phyloP scores from a whole-genome alignment of 305 asterid genomes.

The Plantago coronopus region DNA sequence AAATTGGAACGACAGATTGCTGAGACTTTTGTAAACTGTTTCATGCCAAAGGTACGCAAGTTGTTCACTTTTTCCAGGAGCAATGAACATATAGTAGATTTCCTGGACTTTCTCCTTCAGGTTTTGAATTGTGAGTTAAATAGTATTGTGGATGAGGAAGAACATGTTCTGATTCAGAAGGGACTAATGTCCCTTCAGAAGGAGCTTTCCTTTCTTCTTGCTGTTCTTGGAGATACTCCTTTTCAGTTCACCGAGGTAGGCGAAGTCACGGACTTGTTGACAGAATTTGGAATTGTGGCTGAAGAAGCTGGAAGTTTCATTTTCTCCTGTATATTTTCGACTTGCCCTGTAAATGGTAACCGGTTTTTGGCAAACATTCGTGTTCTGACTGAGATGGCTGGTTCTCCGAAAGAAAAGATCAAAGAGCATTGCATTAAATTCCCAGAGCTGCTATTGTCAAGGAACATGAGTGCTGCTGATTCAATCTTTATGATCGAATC shows the following conservation, averaged over 20 bases:
- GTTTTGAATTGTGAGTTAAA: slow-evolving; percentile 5
- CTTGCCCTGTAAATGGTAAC: not conserved
- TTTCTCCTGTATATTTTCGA: not conserved
- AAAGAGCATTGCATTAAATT: slow-evolving; percentile 3
- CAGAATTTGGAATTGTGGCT: not conserved
- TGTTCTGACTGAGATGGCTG: not conserved
- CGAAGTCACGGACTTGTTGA: not conserved
- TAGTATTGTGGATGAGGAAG: not conserved
- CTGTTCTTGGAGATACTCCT: slow-evolving; percentile 5
- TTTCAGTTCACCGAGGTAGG: not conserved
- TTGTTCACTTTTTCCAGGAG: slow-evolving; percentile 1
- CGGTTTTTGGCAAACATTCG: not conserved
- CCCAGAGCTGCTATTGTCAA: slow-evolving; percentile 1
- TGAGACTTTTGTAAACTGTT: slow-evolving; percentile 1
- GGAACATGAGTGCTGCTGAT: not conserved
- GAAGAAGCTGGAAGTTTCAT: slow-evolving; percentile 5
- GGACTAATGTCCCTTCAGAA: not conserved
- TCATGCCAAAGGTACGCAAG: slow-evolving; percentile 4
- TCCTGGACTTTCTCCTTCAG: slow-evolving; percentile 6
- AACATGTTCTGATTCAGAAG: not conserved
- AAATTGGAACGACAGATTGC: not conserved
- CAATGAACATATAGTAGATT: slow-evolving; percentile 1
- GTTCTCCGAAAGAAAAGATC: not conserved
- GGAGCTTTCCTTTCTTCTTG: slow-evolving; percentile 3
- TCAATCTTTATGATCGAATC: slow-evolving; percentile 9